Base-by-base conservation (phyloP, 2,329 filamentous ascomycete species). In the Trichoderma sp. region DNA sequence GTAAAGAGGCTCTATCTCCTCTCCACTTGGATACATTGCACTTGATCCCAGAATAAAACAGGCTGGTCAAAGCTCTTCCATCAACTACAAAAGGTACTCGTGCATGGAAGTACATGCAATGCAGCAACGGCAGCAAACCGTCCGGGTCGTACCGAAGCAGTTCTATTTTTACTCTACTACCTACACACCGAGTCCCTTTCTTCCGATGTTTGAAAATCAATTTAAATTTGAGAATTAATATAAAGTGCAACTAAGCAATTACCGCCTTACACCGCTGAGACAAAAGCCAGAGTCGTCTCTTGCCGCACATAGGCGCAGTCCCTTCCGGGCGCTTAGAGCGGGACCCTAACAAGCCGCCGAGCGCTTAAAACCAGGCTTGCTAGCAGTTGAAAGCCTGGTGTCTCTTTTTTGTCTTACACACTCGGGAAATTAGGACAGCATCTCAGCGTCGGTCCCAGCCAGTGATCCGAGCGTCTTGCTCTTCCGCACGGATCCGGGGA, bases 251-350 rank as follows among this genome's bases (percentile, higher is more conserved):
- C n/a, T 24, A 18, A 8, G 16, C 39, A 46, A 46, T 18, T 43
- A 46, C 39, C 21, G 21, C 10, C 10, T 21, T 49, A 49, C 26
- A 54, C 26, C 24, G 30, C 56, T 59, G 56, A 59, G 34, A 59
- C 56, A 43, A 49, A 24, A 4, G n/a, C 3, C 32, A 32, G 30
- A 32, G 6, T 21, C 43, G 8, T 7, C 39, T 21, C 46, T 24
- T 49, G n/a, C 46, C 46, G 21, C 51, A n/a, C 43, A 32, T 43
- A 66, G 28, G 61, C 61, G 43, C 46, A 28, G 46, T 13, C 26
- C 61, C 10, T 26, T 24, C 64, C 21, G 54, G 56, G 65, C 65
- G 65, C 65, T 67, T 67, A 67, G 30, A 67, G 65, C 65, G 65
- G 64, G n/a, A 7, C 59, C 28, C 24, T n/a, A n/a, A 14, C 46